A percentile compares a stretch with the other conserved stretches of the same genome.
These are phyloP conservation scores for Aspergillus texensis DNA, from an alignment of 2,329 filamentous ascomycete species.

Conservation along the genomic window DNA sequence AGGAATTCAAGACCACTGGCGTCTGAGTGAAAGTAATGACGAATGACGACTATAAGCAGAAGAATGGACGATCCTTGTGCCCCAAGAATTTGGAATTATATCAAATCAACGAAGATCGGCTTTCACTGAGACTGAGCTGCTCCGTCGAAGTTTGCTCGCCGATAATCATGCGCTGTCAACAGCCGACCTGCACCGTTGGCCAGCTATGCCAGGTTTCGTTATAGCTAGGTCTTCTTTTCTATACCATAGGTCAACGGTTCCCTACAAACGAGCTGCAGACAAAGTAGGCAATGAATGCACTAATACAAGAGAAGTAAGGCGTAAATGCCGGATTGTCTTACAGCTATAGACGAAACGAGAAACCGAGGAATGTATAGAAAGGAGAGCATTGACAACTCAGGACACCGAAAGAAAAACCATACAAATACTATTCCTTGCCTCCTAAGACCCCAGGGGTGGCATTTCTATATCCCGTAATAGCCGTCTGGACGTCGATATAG, in stretches of 20 bases:
- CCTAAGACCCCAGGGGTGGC: neutral
- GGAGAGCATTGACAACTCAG: neutral
- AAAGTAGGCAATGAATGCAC: neutral
- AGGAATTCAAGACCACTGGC: neutral
- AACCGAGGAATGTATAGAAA: neutral
- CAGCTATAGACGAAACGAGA: neutral
- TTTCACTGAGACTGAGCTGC: neutral
- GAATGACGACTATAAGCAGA: neutral
- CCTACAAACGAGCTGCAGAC: neutral
- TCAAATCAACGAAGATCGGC: neutral
- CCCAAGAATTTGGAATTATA: neutral
- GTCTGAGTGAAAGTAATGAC: neutral
- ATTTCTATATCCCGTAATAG: constrained; percentile 1
- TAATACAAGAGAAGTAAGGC: neutral
- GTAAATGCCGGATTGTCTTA: neutral
- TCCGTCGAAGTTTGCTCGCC: neutral
- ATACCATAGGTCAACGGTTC: neutral
- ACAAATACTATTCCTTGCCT: neutral
- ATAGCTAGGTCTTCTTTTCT: neutral
- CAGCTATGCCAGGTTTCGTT: neutral
- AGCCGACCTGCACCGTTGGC: neutral
- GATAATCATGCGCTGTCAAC: neutral
- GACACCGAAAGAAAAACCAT: neutral
- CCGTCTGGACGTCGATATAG: constrained; percentile 14
- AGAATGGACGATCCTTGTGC: neutral